Percentiles rank a stretch among this genome's conserved stretches.
phyloP scores from a whole-genome alignment of 2,329 filamentous ascomycete species.

The Tolypocladium sp. region DNA sequence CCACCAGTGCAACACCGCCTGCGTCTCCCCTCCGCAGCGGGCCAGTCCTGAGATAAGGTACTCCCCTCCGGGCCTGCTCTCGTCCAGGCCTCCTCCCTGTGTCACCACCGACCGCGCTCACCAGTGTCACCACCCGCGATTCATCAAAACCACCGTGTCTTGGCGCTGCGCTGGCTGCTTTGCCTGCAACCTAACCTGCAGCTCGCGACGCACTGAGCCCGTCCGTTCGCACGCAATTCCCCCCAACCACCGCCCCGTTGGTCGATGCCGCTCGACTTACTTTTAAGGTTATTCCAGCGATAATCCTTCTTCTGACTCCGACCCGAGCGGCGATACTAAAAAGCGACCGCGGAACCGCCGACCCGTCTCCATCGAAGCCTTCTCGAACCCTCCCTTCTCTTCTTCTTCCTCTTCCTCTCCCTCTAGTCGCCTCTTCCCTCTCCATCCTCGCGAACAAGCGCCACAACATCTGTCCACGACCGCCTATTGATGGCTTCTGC shows the following conservation, averaged over 20 bases:
- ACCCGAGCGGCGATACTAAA: not conserved
- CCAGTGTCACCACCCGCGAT: not conserved
- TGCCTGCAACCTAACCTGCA: not conserved
- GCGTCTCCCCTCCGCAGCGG: not conserved
- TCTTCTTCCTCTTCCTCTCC: not conserved
- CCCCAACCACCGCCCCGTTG: not conserved
- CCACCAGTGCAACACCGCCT: not conserved
- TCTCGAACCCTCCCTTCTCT: not conserved
- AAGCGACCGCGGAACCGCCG: not conserved
- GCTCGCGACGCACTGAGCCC: slow-evolving; percentile 4
- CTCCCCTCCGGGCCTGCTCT: not conserved
- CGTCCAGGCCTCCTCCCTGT: not conserved
- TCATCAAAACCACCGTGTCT: not conserved
- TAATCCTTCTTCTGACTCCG: not conserved
- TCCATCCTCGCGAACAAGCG: not conserved
- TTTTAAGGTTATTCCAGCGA: slow-evolving; percentile 8
- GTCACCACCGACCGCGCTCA: not conserved
- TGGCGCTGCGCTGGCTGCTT: slow-evolving; percentile 1
- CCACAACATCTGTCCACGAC: not conserved
- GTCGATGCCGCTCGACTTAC: not conserved
- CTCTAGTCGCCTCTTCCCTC: not conserved
- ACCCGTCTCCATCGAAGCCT: not conserved
- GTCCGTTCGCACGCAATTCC: slow-evolving; percentile 1
- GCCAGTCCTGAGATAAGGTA: not conserved
- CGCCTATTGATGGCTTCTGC: slow-evolving; percentile 24